Evolutionary conservation across 495 filamentous ascomycete species (phyloP).

Genomic region (Penicillium simplicissimum): DNA sequence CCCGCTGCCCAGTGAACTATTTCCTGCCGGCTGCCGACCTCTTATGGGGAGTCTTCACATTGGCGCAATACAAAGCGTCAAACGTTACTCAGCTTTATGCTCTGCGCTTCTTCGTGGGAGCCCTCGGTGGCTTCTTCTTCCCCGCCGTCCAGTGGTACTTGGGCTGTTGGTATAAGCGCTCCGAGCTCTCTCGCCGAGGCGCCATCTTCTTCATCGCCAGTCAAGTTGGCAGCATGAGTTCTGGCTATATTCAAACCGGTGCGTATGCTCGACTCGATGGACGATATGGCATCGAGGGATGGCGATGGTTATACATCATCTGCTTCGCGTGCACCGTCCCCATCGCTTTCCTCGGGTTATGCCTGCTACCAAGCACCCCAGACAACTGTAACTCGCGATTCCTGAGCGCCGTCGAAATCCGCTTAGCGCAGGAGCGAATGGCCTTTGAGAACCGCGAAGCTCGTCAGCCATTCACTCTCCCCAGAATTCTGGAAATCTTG

Average conservation of each 20-base stretch:
- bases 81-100: constrained; percentile 37
- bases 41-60: constrained; percentile 43
- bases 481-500: constrained; percentile 14
- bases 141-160: constrained; percentile 47
- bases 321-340: constrained; percentile 35
- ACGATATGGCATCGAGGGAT: constrained; percentile 43
- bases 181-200: constrained; percentile 39
- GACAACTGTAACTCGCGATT: constrained; percentile 41
- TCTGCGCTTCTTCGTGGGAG: constrained; percentile 82
- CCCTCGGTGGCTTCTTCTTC: constrained; percentile 79
- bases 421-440: constrained; percentile 35
- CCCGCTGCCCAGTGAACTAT: constrained; percentile 31
- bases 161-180: constrained; percentile 36
- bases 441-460: constrained; percentile 34
- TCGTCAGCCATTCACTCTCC: constrained; percentile 27
- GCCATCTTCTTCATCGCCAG: constrained; percentile 47
- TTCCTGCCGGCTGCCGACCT: constrained; percentile 39
- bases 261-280: constrained; percentile 41
- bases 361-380: constrained; percentile 40
- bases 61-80: constrained; percentile 40
- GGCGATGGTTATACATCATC: constrained; percentile 53
- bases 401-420: constrained; percentile 36
- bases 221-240: constrained; percentile 45
- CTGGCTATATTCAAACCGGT: constrained; percentile 47
- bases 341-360: constrained; percentile 29